Percentiles rank a stretch among this genome's conserved stretches.
phyloP scores from a whole-genome alignment of 805 yeast genomes.

The Kluyveromyces starmeri region DNA sequence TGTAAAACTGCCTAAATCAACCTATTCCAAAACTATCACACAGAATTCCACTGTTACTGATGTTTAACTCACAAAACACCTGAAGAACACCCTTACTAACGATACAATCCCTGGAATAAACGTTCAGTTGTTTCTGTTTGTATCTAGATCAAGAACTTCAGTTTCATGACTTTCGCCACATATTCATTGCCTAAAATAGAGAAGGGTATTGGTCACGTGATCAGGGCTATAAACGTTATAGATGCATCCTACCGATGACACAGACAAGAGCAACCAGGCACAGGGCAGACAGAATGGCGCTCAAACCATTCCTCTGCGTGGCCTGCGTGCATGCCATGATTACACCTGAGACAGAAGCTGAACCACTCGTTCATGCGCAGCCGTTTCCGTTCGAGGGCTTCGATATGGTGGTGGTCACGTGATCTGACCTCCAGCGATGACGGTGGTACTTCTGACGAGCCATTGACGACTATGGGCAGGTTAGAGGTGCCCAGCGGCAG shows the following conservation, averaged over 20 bases:
- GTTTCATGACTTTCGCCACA: conserved; percentile 4
- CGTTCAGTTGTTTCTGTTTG: neutral
- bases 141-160: conserved; percentile 2
- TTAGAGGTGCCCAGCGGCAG: conserved; percentile 57
- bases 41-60: no score
- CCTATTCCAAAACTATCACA: no score
- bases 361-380: conserved; percentile 66
- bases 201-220: no score
- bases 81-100: no score
- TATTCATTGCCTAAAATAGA: conserved; percentile 5
- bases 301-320: conserved; percentile 97
- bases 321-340: conserved; percentile 90
- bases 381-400: conserved; percentile 12
- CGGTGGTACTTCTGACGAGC: conserved; percentile 12
- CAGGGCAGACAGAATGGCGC: conserved; percentile 82
- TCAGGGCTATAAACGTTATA: neutral
- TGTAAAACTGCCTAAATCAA: no score
- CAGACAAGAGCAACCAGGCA: conserved; percentile 81
- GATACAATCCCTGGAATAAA: no score
- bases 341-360: conserved; percentile 82
- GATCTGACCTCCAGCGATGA: conserved; percentile 3
- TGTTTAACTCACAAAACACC: no score
- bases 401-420: conserved; percentile 6
- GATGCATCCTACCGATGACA: conserved; percentile 50
- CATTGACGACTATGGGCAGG: conserved; percentile 27